Conservation (phyloP, 2,329 filamentous ascomycete genomes). For the Phialocephala subalpina region DNA sequence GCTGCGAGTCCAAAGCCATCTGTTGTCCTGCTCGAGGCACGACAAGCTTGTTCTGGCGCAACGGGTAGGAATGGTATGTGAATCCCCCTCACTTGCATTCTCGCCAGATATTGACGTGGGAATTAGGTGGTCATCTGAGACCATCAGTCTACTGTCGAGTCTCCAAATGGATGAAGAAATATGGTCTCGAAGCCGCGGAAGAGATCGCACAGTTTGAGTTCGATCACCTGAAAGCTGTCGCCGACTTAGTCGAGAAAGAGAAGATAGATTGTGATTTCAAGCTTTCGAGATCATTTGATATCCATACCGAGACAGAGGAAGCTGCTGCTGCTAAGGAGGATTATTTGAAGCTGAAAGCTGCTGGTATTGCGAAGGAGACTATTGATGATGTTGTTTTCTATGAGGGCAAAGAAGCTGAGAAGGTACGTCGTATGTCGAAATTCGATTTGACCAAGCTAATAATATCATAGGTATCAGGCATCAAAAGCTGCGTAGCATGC, state of each 20-base stretch:
- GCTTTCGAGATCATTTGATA: slow-evolving; percentile 48
- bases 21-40: slow-evolving; percentile 50
- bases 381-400: slow-evolving; percentile 19
- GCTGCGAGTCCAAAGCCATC: slow-evolving; percentile 1
- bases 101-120: not conserved
- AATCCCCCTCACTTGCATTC: not conserved
- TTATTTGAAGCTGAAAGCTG: slow-evolving; percentile 59
- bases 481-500: slow-evolving; percentile 28
- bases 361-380: slow-evolving; percentile 46
- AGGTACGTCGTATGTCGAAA: slow-evolving; percentile 10
- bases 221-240: slow-evolving; percentile 48
- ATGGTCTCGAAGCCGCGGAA: slow-evolving; percentile 47
- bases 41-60: slow-evolving; percentile 45
- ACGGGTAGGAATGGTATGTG: slow-evolving; percentile 51
- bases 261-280: slow-evolving; percentile 53
- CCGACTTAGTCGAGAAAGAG: slow-evolving; percentile 48
- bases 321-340: slow-evolving; percentile 70
- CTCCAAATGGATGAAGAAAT: slow-evolving; percentile 41
- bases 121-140: slow-evolving; percentile 51
- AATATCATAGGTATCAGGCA: slow-evolving; percentile 26
- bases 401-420: slow-evolving; percentile 12
- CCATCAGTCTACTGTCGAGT: slow-evolving; percentile 49
- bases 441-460: not conserved
- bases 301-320: slow-evolving; percentile 45
- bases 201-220: slow-evolving; percentile 50